Base-by-base conservation (phyloP, 2,329 filamentous ascomycete genomes). In the Scedosporium dehoogii region DNA sequence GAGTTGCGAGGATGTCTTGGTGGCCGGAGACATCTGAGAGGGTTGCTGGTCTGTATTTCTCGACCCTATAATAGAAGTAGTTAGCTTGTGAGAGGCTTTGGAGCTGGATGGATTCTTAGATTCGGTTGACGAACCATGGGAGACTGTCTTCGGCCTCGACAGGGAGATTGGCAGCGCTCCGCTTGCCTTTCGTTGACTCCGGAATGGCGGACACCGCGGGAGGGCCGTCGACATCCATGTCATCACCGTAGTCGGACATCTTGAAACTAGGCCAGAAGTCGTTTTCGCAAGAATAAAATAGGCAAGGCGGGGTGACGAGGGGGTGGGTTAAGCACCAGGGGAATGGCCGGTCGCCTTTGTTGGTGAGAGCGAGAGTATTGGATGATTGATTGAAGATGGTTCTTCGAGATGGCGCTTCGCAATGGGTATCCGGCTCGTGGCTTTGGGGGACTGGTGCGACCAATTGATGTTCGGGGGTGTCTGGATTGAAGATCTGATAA, bases 1-100 rank as follows among this genome's bases (percentile, higher is more conserved):
- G 96, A 2, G 94, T 99, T 4, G 92, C 87, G 66, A 99, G 86
- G 71, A 99, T 97, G 75, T 99, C 94, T 72, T 97, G 90, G 75
- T 99, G 94, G 21, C 94, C 94, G 3, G 92, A 96, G 63, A 99
- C 94, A 75, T 99, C 94, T 68, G 88, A 85, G 56, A 99, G 85
- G 1, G 90, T 91, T 65, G 87, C 87, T 18, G 94, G 94, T 61
- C 94, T 86, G 76, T 97, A 99, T 72, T 99, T 99, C 73, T 99
- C 94, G 7, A 99, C 92, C 92, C 90, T 92, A 64, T 1, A 12
- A 4, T 38, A 38, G 33, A 38, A 38, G 9, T 6, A 7, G 18
- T 57, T 63, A 60, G n/a, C 9, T 14, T 5, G 41, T 63, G 59
- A 9, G 41, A 62, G 44, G 63, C 63, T 7, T 62, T 62, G 1